phyloP scores from a whole-genome alignment of 1,284 basidiomycete genomes.

The Phaffia rhodozyma region DNA sequence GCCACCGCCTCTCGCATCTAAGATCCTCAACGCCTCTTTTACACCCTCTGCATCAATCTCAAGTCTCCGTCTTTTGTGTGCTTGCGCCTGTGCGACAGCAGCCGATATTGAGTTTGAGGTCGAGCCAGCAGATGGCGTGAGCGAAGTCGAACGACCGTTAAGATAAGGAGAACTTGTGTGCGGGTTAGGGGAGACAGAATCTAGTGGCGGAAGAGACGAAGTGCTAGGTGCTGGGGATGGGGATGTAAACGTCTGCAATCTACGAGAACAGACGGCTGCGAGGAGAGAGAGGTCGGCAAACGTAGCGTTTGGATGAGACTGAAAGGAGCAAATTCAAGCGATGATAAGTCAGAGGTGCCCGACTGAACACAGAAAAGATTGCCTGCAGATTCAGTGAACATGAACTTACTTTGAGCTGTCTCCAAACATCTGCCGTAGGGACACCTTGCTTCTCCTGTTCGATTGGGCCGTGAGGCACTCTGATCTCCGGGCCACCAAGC shows the following conservation, averaged over 20 bases:
- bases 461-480: background rate
- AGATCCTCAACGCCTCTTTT: slow-evolving; percentile 54
- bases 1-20: slow-evolving; percentile 38
- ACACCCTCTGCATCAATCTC: slow-evolving; percentile 62
- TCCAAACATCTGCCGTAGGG: slow-evolving; percentile 11
- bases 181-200: background rate
- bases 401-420: slow-evolving; percentile 13
- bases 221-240: slow-evolving; percentile 46
- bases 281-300: slow-evolving; percentile 63
- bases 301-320: slow-evolving; percentile 64
- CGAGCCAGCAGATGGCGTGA: background rate
- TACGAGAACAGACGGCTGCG: slow-evolving; percentile 65
- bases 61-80: slow-evolving; percentile 36
- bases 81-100: background rate
- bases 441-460: background rate
- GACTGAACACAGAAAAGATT: background rate
- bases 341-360: background rate
- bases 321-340: background rate
- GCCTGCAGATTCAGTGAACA: background rate
- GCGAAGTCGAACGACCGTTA: background rate
- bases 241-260: slow-evolving; percentile 51
- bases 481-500: background rate
- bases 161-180: background rate
- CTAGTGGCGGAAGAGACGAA: background rate
- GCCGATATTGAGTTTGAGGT: background rate